phyloP scores from a whole-genome alignment of 2,329 filamentous ascomycete species.

The Volutella citrinella region DNA sequence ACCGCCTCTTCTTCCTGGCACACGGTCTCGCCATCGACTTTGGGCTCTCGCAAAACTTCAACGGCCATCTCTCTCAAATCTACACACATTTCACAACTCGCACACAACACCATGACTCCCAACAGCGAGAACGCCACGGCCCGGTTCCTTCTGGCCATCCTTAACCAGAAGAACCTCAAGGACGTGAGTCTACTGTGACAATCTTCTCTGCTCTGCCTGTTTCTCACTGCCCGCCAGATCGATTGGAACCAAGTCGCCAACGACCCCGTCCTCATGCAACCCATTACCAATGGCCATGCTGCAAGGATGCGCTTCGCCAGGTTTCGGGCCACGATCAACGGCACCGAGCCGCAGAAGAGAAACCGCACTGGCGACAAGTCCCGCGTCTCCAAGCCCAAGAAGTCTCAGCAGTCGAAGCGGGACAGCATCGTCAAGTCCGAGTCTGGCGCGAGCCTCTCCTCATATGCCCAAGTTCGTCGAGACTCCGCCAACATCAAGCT shows the following conservation, averaged over 20 bases:
- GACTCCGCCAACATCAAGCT: constrained; percentile 33
- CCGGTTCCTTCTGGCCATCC: constrained; percentile 57
- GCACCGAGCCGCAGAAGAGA: constrained; percentile 46
- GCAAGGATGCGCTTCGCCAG: constrained; percentile 59
- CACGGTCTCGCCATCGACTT: too few species aligned
- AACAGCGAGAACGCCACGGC: constrained; percentile 56
- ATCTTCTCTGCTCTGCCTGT: neutral
- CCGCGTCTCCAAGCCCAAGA: constrained; percentile 45
- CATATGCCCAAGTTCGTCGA: constrained; percentile 27
- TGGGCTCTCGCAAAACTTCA: too few species aligned
- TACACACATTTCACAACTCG: neutral
- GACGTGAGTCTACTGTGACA: constrained; percentile 45
- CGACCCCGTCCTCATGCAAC: constrained; percentile 50
- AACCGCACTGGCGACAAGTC: constrained; percentile 41
- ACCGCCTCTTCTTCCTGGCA: constrained; percentile 3
- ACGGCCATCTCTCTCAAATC: constrained; percentile 4
- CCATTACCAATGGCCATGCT: constrained; percentile 59
- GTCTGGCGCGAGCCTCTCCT: constrained; percentile 25
- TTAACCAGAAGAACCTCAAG: constrained; percentile 58
- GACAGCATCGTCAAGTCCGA: constrained; percentile 41
- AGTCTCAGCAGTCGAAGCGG: constrained; percentile 30
- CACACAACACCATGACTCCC: constrained; percentile 50
- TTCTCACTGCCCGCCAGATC: constrained; percentile 41
- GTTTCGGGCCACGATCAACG: constrained; percentile 46
- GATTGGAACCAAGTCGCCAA: constrained; percentile 57